Base-by-base conservation (phyloP, 768 basidiomycete genomes). In the Pluteus cervinus region DNA sequence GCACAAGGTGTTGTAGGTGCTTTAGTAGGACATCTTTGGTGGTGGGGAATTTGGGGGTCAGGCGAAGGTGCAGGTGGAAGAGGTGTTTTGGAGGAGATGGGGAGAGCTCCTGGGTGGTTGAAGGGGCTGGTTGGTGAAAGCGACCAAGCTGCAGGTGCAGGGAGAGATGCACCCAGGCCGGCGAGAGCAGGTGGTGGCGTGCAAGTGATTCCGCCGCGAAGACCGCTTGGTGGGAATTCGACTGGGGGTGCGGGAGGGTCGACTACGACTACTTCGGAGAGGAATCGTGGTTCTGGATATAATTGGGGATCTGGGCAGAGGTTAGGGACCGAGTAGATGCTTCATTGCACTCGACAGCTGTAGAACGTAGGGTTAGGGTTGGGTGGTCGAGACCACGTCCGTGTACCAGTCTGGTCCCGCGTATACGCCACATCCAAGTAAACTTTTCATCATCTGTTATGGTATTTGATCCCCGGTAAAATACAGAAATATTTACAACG, bases 11-110 rank as follows among this genome's bases (percentile, higher is more conserved):
- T 87, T 33, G 79, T 80, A 0, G 90, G 90, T 6, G 71, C 83
- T 23, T 68, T 86, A 22, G 73, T 81, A 2, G 89, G 89, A 0
- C 87, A 92, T 53, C 54, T 75, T 7, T 91, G 86, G 84, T 88
- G 81, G 79, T 86, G 79, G 79, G 52, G 63, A 17, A 68, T 86
- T 6, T 79, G 79, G 69, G 72, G 75, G 3, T 8, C 30, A 9
- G n/a, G n/a, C 17, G 61, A 62, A 22, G 61, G 56, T 12, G 52
- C 65, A n/a, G 68, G 70, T 18, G 55, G 53, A 5, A 55, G 56
- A 12, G 68, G 77, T 1, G 47, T 55, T 7, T 55, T 76, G 41
- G 57, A 58, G 12, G 26, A 40, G 15, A 68, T 54, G 39, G 75
- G 60, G n/a, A 56, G 45, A 30, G 84, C 81, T 16, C 83, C 81